Base-by-base conservation (phyloP, 805 yeast species). In the Saturnispora halmiae region DNA sequence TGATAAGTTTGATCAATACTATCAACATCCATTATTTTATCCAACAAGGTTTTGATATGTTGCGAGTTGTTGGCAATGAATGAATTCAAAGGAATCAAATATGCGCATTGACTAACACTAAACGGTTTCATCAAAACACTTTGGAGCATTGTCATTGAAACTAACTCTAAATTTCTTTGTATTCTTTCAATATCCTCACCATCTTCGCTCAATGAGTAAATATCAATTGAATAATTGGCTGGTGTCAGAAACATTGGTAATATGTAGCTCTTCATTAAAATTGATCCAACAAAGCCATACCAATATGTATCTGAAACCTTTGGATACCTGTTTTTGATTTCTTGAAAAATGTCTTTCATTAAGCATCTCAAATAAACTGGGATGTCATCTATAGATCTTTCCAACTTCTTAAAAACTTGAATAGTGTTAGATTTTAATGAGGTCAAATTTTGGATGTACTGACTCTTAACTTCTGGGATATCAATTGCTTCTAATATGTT, bases 11-110 rank as follows among this genome's bases (percentile, higher is more conserved):
- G 51, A 39, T 83, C 90, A 36, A 81, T 56, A 21, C 72, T 76
- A 19, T 70, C 67, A 27, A 79, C 62, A 42, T 72, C 67, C 29
- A 82, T 69, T 19, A 83, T 53, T 16, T 63, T 58, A 34, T 59
- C 60, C 39, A 81, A 60, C 7, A 75, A 55, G 0, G 58, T 53
- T 27, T 72, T 60, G 34, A 77, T 67, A 10, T 67, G 63, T 6
- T 67, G 77, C 6, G 64, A 60, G 7, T 76, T 69, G 11, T 72
- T 63, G 38, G 64, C 67, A 32, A 86, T 70, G 52, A 75, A 83
- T 33, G 82, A 88, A 56, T 83, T 83, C 53, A 85, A 65, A 1
- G 95, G 94, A 54, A 82, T 87, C 50, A 85, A 60, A 56, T 76
- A 85, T 36, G 79, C 73, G 48, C 82, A 77, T 22, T 69, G 69